Evolutionary conservation across 495 filamentous ascomycete genomes (phyloP), one percentile per base, ranked within the genome.

Genomic region (Umbilicaria muhlenbergii): DNA sequence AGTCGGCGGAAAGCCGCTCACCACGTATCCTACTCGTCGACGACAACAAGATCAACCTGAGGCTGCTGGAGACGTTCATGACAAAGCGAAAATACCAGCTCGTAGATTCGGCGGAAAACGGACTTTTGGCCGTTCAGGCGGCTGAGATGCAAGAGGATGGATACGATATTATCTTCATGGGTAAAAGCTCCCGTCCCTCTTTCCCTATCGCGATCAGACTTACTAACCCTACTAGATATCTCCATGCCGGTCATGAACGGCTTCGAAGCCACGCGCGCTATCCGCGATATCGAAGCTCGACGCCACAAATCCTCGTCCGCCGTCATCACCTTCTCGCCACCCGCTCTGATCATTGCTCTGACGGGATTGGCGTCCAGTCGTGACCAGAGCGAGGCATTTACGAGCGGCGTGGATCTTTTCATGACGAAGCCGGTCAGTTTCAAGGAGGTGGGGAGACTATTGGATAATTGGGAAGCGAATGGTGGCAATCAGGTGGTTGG

Each of bases 221-320:
- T 44, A 45, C 44, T 13, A 28, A 11, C 18, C 2, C 28, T 5
- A 24, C 15, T 54, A 71, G 78, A 83, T 46, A 75, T 86, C 41
- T 74, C 69, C 46, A 86, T 87, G 82, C 82, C 82, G 0, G 58
- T 84, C 0, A 72, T 85, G 64, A 73, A 81, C 44, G 80, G 80
- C 4, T 58, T 83, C 31, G 72, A 70, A 36, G 71, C 80, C 10
- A 82, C 80, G 1, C 62, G 65, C 4, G 62, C 67, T 7, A 82
- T 85, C 41, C 69, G 80, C 11, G 58, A 61, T 11, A 67, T 80
- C 35, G 81, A 86, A 56, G 61, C 56, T 41, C 33, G 15, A 1
- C 31, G 49, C 33, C 36, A 21, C 38, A 40, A 40, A 7, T n/a
- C 14, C n/a, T 21, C 5, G 10, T 6, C n/a, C 5, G n/a, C 15